Base-by-base conservation (phyloP, 352 stramenopile genomes). In the Pythium vanterpoolii region DNA sequence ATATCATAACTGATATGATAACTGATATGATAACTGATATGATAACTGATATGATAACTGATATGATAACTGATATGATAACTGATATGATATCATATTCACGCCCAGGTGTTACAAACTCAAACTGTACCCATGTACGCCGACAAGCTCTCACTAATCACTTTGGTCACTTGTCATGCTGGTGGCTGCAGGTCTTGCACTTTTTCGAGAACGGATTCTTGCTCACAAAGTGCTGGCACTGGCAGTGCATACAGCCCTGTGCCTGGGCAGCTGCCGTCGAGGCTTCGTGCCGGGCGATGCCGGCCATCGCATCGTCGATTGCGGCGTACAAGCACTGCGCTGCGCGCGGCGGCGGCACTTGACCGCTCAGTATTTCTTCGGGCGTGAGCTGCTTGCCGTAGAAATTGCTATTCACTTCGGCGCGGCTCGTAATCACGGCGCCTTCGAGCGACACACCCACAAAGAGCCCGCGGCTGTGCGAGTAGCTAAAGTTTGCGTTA, bases 321-420 rank as follows among this genome's bases (percentile, higher is more conserved):
- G 84, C 83, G 56, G 91, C 77, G 47, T 96, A 93, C 23, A 96
- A 68, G 42, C 75, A 85, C 60, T 90, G 76, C 4, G 83, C 81
- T 7, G 83, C 81, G 5, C 83, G 71, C 14, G 86, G 86, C 18
- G 63, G 81, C 10, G 69, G 62, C 18, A 93, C 69, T 1, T 61
- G 46, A 13, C 87, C 87, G 23, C 56, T 82, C 50, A 96, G 61
- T 56, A 96, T 93, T 48, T 87, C 77, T 31, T 87, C 74, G 0
- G 86, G 80, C n/a, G 80, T 88, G 11, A 91, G 58, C 49, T 94
- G 76, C 54, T 87, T 74, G 23, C 92, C 92, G 69, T 98, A 98
- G 70, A 98, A 98, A 38, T 96, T 97, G 71, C 91, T 92, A 73
- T 98, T 98, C 46, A 97, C 89, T 31, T 97, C 77, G n/a, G 90